A percentile compares a stretch with the other conserved stretches of the same genome.
phyloP scores from a whole-genome alignment of 2,329 filamentous ascomycete species.

The Diaporthe helianthi region DNA sequence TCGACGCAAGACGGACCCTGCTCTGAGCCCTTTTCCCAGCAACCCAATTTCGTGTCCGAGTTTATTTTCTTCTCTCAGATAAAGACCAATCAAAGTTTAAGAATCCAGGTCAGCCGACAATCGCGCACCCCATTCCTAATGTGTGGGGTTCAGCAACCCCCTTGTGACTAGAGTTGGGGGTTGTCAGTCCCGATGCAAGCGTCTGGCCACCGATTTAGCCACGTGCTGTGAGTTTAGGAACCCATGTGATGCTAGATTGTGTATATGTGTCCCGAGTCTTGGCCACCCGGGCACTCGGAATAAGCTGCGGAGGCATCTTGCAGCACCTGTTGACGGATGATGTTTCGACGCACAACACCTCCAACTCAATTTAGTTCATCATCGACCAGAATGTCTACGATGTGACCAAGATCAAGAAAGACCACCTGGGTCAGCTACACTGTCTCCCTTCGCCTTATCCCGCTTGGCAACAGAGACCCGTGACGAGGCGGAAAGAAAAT shows the following conservation, averaged over 20 bases:
- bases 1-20: too few relatives aligned
- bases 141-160: background rate
- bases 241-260: background rate
- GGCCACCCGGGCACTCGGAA: too few relatives aligned
- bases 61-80: background rate
- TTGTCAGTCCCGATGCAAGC: slow-evolving; percentile 4
- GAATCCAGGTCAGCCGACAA: background rate
- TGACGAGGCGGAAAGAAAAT: slow-evolving; percentile 68
- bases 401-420: slow-evolving; percentile 84
- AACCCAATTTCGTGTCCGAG: background rate
- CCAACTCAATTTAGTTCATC: slow-evolving; percentile 84
- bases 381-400: slow-evolving; percentile 97
- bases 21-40: too few relatives aligned
- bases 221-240: too few relatives aligned
- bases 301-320: too few relatives aligned
- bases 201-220: background rate
- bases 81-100: background rate
- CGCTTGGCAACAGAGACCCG: background rate
- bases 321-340: too few relatives aligned
- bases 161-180: background rate
- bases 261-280: background rate
- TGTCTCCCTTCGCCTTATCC: background rate
- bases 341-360: slow-evolving; percentile 90
- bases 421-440: slow-evolving; percentile 74
- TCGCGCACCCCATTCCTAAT: background rate